These are phyloP conservation scores for Aspergillus oerlinghausenensis DNA, from an alignment of 2,329 filamentous ascomycete genomes.

Conservation along the genomic window DNA sequence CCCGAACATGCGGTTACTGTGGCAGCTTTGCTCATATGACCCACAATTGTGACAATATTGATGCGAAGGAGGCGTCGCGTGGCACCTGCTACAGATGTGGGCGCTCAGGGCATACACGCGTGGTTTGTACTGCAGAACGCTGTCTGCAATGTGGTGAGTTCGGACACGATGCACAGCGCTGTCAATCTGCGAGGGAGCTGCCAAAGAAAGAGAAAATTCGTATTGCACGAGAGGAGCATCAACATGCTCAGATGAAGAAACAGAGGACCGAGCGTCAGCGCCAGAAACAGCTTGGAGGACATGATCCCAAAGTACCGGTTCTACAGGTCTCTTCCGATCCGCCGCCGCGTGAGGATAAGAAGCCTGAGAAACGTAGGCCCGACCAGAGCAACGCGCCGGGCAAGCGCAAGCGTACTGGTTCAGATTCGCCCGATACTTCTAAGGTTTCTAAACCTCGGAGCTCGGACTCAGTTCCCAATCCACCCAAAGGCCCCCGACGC, in stretches of 20 bases:
- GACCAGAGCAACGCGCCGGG: conserved; percentile 10
- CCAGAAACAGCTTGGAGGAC: conserved; percentile 39
- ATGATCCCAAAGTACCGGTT: conserved; percentile 42
- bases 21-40: conserved; percentile 44
- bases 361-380: conserved; percentile 7
- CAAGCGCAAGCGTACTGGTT: conserved; percentile 34
- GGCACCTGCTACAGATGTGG: conserved; percentile 43
- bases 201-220: conserved; percentile 32
- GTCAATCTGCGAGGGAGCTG: conserved; percentile 31
- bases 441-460: conserved; percentile 27
- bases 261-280: conserved; percentile 35
- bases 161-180: conserved; percentile 36
- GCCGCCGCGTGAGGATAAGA: conserved; percentile 8
- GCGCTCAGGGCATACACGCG: conserved; percentile 33
- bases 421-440: conserved; percentile 17
- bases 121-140: conserved; percentile 36
- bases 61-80: conserved; percentile 33
- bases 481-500: conserved; percentile 21
- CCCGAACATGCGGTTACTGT: conserved; percentile 41
- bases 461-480: conserved; percentile 20
- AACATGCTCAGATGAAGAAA: conserved; percentile 30
- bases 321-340: conserved; percentile 28
- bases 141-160: conserved; percentile 43
- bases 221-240: conserved; percentile 35
- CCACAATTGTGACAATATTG: conserved; percentile 42